phyloP scores from a whole-genome alignment of 495 filamentous ascomycete species.

The Tuber brumale region DNA sequence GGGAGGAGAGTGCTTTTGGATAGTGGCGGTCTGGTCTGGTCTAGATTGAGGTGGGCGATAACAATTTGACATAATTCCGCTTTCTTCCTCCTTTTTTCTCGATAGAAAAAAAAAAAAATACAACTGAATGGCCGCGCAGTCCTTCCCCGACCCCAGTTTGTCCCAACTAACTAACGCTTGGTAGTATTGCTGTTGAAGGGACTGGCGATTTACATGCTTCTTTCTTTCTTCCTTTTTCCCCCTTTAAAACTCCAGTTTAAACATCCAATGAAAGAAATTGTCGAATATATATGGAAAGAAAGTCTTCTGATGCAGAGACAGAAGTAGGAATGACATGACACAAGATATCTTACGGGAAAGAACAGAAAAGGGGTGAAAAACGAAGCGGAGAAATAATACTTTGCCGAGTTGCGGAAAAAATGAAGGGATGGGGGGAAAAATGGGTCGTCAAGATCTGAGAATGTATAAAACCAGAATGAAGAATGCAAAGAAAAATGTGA shows the following conservation, averaged over 20 bases:
- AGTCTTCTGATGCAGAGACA: background rate
- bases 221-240: background rate
- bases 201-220: slow-evolving; percentile 1
- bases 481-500: background rate
- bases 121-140: background rate
- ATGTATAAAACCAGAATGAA: background rate
- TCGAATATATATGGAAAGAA: slow-evolving; percentile 4
- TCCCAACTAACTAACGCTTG: background rate
- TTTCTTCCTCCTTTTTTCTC: background rate
- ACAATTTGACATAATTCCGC: background rate
- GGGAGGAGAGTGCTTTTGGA: background rate
- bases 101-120: slow-evolving; percentile 4
- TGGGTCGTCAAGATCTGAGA: slow-evolving; percentile 2
- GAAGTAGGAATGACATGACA: background rate
- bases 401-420: background rate
- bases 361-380: slow-evolving; percentile 10
- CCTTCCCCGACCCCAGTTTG: background rate
- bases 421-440: background rate
- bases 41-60: background rate
- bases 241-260: slow-evolving; percentile 3
- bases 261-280: slow-evolving; percentile 12
- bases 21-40: background rate
- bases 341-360: slow-evolving; percentile 19
- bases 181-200: background rate
- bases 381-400: background rate